A percentile compares a stretch with the other conserved stretches of the same genome.
Conservation (phyloP, 139 green algal genomes). For the Asterochloris erici region DNA sequence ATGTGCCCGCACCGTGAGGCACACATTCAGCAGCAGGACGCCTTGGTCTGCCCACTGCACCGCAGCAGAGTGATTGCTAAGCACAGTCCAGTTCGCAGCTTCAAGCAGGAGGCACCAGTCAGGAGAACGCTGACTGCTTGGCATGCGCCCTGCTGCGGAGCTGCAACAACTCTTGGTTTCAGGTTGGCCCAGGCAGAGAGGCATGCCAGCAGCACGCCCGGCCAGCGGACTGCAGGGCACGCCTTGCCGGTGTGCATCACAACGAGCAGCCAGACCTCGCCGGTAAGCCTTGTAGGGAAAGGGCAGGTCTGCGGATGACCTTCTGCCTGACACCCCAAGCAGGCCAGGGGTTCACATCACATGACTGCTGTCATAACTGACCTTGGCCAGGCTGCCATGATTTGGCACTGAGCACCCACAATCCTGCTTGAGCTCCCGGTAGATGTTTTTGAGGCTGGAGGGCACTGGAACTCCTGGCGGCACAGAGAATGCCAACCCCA, state of each 20-base stretch:
- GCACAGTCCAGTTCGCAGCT: too few relatives aligned
- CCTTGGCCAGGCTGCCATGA: conserved; percentile 72
- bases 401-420: conserved; percentile 44
- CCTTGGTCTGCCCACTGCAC: conserved; percentile 55
- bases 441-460: conserved; percentile 80
- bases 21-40: conserved; percentile 93
- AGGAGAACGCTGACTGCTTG: too few relatives aligned
- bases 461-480: conserved; percentile 59
- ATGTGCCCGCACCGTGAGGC: conserved; percentile 84
- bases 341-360: conserved; percentile 4
- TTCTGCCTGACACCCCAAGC: neutral
- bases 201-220: too few relatives aligned
- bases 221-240: too few relatives aligned
- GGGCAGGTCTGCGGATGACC: too few relatives aligned
- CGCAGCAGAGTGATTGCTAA: neutral
- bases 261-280: too few relatives aligned
- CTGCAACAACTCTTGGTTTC: too few relatives aligned
- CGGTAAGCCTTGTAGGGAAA: too few relatives aligned
- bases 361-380: conserved; percentile 4
- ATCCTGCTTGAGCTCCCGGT: conserved; percentile 76
- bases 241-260: too few relatives aligned
- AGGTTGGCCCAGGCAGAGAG: too few relatives aligned
- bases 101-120: too few relatives aligned
- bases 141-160: too few relatives aligned
- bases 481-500: conserved; percentile 95